Evolutionary conservation across 108 stramenopile species (phyloP).

Genomic region (Poteriospumella lacustris): DNA sequence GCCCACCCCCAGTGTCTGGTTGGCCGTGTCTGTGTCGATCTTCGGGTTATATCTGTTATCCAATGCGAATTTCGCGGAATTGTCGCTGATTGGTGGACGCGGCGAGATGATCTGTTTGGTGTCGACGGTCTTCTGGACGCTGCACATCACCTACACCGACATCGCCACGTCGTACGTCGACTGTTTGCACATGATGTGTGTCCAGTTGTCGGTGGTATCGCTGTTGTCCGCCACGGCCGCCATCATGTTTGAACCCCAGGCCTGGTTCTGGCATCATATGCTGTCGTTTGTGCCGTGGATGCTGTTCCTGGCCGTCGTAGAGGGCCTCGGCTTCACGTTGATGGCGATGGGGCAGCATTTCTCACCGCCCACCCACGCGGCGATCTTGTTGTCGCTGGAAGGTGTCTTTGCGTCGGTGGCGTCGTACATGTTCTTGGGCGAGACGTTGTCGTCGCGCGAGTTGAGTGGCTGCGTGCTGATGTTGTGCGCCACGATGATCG

Average conservation of each 20-base stretch:
- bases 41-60: not conserved
- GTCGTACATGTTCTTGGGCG: not conserved
- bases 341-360: conserved; percentile 11
- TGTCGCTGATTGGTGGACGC: not conserved
- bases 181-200: not conserved
- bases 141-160: conserved; percentile 11
- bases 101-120: not conserved
- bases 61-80: not conserved
- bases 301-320: not conserved
- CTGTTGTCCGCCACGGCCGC: not conserved
- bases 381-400: not conserved
- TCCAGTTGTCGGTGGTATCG: not conserved
- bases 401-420: not conserved
- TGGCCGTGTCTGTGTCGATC: not conserved
- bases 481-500: not conserved
- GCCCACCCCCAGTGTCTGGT: not conserved
- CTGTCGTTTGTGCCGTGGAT: not conserved
- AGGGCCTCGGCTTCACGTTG: not conserved
- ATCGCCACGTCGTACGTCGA: not conserved
- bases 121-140: conserved; percentile 2
- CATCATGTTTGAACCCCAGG: not conserved
- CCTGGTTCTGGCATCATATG: conserved; percentile 3
- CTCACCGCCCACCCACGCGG: not conserved
- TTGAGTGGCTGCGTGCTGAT: not conserved
- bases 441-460: not conserved